Evolutionary conservation across 2,329 filamentous ascomycete species (phyloP).

Genomic region (Exutisphaerella laricina): DNA sequence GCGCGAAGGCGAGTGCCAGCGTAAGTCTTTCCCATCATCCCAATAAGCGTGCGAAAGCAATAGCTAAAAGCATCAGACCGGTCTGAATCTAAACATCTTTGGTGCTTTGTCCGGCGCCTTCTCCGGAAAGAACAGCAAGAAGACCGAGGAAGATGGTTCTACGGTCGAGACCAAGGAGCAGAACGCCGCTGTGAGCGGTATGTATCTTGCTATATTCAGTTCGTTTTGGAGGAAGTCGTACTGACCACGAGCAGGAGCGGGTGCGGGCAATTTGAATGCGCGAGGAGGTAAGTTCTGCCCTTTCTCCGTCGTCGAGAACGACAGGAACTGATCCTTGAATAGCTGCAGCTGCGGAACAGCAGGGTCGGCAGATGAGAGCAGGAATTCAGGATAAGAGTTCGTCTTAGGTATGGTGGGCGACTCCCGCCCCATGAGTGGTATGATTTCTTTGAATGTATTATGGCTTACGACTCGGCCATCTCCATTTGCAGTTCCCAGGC

Average conservation of each 20-base stretch:
- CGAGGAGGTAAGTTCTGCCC: too few species aligned
- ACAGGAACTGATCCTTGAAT: too few species aligned
- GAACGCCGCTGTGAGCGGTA: conserved; percentile 27
- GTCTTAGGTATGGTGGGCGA: conserved; percentile 2
- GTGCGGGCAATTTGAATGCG: conserved; percentile 26
- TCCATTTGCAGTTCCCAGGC: too few species aligned
- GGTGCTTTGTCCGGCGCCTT: conserved; percentile 33
- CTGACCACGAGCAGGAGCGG: conserved; percentile 28
- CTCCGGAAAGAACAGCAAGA: conserved; percentile 31
- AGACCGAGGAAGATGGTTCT: conserved; percentile 28
- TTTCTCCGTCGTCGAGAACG: too few species aligned
- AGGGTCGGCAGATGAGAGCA: conserved; percentile 19
- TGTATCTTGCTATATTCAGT: conserved; percentile 5
- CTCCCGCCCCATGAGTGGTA: too few species aligned
- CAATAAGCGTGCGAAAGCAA: background rate
- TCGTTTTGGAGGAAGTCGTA: too few species aligned
- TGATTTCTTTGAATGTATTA: too few species aligned
- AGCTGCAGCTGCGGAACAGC: conserved; percentile 27
- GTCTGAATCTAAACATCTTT: conserved; percentile 36
- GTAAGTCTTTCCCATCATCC: conserved; percentile 18
- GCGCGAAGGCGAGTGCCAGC: conserved; percentile 31
- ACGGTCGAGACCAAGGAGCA: conserved; percentile 30
- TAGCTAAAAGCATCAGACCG: conserved; percentile 24
- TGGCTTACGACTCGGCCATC: too few species aligned
- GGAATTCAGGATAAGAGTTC: conserved; percentile 20